Evolutionary conservation across 495 filamentous ascomycete genomes (phyloP), one percentile per base, ranked within the genome.

Genomic region (Achaetomiella virescens): DNA sequence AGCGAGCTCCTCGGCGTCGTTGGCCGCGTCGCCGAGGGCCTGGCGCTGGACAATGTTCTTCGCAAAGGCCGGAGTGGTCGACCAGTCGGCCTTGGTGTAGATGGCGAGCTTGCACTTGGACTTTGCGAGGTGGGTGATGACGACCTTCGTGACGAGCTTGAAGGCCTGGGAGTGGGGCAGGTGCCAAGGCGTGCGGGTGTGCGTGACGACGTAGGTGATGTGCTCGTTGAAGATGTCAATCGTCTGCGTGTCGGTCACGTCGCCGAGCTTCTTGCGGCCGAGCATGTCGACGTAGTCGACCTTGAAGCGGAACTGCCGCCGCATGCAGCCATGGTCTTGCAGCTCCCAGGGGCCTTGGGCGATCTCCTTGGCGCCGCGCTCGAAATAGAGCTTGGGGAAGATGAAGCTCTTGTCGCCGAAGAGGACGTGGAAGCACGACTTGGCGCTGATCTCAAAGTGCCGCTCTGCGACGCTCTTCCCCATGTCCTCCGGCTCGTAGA

Each of bases 381-480:
- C 89, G 61, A 89, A 85, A 63, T 97, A 91, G 20, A 97, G 76
- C 59, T 89, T 84, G 63, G 95, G 91, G 78, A 95, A 97, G 33
- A 98, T 84, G 40, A 89, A 86, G 72, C 88, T 92, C 70, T 89
- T 95, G 67, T 98, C 93, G 27, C 93, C 93, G 63, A 97, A 97
- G 52, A 98, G 79, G 10, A 97, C 86, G 64, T 97, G 93, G 70
- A 97, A 97, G 31, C 96, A 79, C 1, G 91, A 90, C 68, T 97
- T 97, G 15, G 93, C 83, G 58, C 87, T 92, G 48, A 97, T 79
- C 54, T 93, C 86, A 61, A 95, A 91, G 42, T 86, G 76, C 55
- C 86, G 83, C 66, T 96, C 89, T 2, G 87, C 79, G 24, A 85
- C 72, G 54, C 78, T 75, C 53, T 72, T 72, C 52, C 87, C 83